Percentiles rank a stretch among this genome's conserved stretches.
phyloP scores from a whole-genome alignment of 768 basidiomycete genomes.

The Boletus fagicola region DNA sequence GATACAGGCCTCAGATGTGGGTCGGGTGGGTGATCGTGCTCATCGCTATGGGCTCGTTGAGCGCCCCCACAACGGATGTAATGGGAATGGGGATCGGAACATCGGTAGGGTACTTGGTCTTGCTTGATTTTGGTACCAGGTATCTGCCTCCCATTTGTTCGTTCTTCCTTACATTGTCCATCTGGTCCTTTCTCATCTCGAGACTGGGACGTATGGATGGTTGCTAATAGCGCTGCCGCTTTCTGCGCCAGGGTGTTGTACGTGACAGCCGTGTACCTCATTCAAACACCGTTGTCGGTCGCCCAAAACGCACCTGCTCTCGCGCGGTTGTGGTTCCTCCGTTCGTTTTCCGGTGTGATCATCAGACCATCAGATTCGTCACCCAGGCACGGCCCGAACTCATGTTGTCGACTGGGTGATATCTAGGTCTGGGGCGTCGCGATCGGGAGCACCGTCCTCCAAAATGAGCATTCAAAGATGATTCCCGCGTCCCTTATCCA shows the following conservation, averaged over 20 bases:
- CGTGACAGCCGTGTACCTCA: slow-evolving; percentile 29
- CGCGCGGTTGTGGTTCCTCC: slow-evolving; percentile 35
- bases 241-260: slow-evolving; percentile 2
- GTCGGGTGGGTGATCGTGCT: too few species aligned
- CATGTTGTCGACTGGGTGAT: too few species aligned
- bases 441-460: slow-evolving; percentile 40
- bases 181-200: not conserved
- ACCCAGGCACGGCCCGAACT: too few species aligned
- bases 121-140: too few species aligned
- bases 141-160: too few species aligned
- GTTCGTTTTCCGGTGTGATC: slow-evolving; percentile 30
- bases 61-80: too few species aligned
- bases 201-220: not conserved
- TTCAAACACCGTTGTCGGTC: slow-evolving; percentile 31
- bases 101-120: too few species aligned
- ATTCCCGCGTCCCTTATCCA: slow-evolving; percentile 41
- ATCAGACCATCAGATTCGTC: too few species aligned
- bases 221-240: not conserved
- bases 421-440: too few species aligned
- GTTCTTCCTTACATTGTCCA: not conserved
- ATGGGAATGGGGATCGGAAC: too few species aligned
- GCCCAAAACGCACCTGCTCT: slow-evolving; percentile 24
- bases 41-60: too few species aligned
- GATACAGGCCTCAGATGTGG: too few species aligned
- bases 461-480: slow-evolving; percentile 43